Evolutionary conservation across 176 grass and related monocot species (phyloP).

Genomic region (Zoysia japonica): DNA sequence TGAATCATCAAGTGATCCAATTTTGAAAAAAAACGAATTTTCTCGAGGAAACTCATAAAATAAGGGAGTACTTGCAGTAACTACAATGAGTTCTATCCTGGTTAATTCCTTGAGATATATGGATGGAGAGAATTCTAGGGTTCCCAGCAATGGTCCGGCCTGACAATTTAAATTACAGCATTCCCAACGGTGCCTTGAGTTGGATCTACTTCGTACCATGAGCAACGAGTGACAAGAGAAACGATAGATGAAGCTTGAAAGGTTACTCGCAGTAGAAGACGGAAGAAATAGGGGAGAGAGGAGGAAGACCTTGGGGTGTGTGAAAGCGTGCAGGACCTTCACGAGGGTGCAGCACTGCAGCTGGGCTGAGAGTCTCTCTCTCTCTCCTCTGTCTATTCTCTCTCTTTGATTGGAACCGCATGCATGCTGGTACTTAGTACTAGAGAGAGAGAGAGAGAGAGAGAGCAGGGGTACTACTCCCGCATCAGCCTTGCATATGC

Average conservation of each 20-base stretch:
- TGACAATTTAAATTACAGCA: neutral
- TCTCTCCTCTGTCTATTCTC: neutral
- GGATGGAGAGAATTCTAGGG: neutral
- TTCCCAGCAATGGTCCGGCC: neutral
- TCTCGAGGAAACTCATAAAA: no score
- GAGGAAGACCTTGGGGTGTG: slow-evolving; percentile 58
- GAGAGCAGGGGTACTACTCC: neutral
- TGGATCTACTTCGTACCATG: slow-evolving; percentile 21
- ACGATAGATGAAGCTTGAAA: neutral
- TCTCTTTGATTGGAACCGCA: slow-evolving; percentile 6
- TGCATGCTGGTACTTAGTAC: neutral
- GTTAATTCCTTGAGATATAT: no score
- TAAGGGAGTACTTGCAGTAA: no score
- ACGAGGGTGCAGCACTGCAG: slow-evolving; percentile 42
- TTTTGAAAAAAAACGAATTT: no score
- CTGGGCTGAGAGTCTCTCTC: neutral
- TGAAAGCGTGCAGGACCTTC: slow-evolving; percentile 76
- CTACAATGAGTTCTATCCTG: no score
- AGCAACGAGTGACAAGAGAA: slow-evolving; percentile 12
- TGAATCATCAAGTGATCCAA: no score
- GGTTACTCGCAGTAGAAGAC: neutral
- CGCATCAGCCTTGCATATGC: slow-evolving; percentile 41
- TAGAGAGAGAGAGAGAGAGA: no score
- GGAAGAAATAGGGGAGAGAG: neutral
- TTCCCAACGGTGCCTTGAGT: slow-evolving; percentile 26